Percentiles rank a stretch among this genome's conserved stretches.
Conservation (phyloP, 306 rosid species). For the Acacia confusa region DNA sequence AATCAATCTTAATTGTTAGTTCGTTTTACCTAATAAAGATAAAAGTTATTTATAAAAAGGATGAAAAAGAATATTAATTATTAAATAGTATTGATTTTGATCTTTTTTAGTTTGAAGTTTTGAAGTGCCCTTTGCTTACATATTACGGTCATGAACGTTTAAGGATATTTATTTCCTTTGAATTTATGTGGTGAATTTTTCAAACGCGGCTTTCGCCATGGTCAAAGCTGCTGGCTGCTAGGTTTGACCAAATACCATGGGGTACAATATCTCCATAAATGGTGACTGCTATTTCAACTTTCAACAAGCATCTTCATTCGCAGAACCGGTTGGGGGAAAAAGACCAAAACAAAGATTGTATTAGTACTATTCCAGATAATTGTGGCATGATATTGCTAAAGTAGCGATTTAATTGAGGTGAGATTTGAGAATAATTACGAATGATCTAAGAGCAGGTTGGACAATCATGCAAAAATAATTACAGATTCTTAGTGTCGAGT, state of each 20-base stretch:
- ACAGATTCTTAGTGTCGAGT: background rate
- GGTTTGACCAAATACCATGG: conserved; percentile 30
- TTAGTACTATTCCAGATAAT: background rate
- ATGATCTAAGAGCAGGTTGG: background rate
- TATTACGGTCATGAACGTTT: background rate
- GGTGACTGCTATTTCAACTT: background rate
- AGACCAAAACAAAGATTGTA: background rate
- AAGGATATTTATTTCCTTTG: conserved; percentile 9
- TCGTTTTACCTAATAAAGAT: no score
- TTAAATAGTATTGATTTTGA: background rate
- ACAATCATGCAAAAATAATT: background rate
- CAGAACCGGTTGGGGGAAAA: background rate
- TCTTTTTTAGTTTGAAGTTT: background rate
- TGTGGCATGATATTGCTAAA: background rate
- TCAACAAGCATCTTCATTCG: background rate
- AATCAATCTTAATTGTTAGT: no score
- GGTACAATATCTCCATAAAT: conserved; percentile 3
- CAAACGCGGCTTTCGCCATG: conserved; percentile 16
- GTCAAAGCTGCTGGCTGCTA: conserved; percentile 26
- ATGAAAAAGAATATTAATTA: background rate
- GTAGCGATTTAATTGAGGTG: background rate
- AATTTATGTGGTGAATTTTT: conserved; percentile 23
- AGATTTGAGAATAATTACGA: background rate
- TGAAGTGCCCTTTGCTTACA: background rate
- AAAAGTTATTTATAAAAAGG: no score